phyloP scores from a whole-genome alignment of 2,329 filamentous ascomycete genomes.

The Pleurostoma richardsiae region DNA sequence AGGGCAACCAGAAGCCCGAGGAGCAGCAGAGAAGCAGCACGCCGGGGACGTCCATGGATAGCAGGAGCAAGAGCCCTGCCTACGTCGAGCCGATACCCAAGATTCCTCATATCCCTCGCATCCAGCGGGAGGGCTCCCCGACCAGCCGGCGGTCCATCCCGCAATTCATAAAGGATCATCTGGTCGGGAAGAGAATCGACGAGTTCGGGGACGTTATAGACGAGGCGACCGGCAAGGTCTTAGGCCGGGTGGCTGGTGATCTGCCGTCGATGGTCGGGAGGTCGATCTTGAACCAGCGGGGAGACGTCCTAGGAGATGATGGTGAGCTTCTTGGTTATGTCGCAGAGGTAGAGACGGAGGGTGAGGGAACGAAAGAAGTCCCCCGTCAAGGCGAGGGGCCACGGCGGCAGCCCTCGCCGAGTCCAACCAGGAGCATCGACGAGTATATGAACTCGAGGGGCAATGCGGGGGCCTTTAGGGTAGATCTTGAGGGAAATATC shows the following conservation, averaged over 20 bases:
- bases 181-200: slow-evolving; percentile 43
- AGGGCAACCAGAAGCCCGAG: background rate
- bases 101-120: slow-evolving; percentile 23
- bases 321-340: slow-evolving; percentile 40
- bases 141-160: slow-evolving; percentile 20
- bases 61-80: slow-evolving; percentile 20
- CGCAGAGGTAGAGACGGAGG: slow-evolving; percentile 29
- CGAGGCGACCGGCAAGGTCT: slow-evolving; percentile 38
- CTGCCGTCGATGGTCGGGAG: slow-evolving; percentile 50
- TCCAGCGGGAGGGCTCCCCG: slow-evolving; percentile 23
- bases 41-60: slow-evolving; percentile 2
- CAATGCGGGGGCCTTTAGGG: slow-evolving; percentile 28
- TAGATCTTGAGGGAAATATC: slow-evolving; percentile 40
- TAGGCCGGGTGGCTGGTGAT: slow-evolving; percentile 48
- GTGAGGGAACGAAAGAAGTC: slow-evolving; percentile 11
- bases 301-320: slow-evolving; percentile 38
- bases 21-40: slow-evolving; percentile 1
- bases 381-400: slow-evolving; percentile 2
- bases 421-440: slow-evolving; percentile 20
- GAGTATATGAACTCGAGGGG: slow-evolving; percentile 21
- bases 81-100: slow-evolving; percentile 34
- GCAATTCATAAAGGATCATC: slow-evolving; percentile 18
- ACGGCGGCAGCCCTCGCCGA: slow-evolving; percentile 11
- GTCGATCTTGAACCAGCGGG: slow-evolving; percentile 34
- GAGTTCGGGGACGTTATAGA: slow-evolving; percentile 51